phyloP scores from a whole-genome alignment of 495 filamentous ascomycete genomes.

The Penicillium maclennaniae region DNA sequence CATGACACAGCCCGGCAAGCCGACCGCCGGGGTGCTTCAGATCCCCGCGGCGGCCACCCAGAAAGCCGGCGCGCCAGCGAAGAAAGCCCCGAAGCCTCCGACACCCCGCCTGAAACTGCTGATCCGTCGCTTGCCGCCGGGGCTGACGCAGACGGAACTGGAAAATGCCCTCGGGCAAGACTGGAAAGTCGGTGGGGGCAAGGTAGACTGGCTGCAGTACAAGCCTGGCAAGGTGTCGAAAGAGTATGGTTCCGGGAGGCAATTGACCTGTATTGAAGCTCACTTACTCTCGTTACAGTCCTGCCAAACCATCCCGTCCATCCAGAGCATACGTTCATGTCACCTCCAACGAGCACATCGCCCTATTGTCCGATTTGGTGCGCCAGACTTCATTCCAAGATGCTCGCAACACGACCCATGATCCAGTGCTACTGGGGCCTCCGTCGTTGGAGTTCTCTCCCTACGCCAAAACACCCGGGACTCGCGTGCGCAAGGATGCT shows the following conservation, averaged over 20 bases:
- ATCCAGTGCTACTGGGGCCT: slow-evolving; percentile 64
- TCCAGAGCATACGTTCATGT: slow-evolving; percentile 77
- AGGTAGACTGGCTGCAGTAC: slow-evolving; percentile 78
- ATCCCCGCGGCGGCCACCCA: slow-evolving; percentile 54
- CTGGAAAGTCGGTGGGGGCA: slow-evolving; percentile 74
- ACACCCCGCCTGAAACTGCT: slow-evolving; percentile 74
- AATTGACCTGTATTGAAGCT: slow-evolving; percentile 11
- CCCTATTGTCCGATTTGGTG: slow-evolving; percentile 61
- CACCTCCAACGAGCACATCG: slow-evolving; percentile 54
- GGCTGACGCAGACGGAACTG: slow-evolving; percentile 78
- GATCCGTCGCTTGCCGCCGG: slow-evolving; percentile 81
- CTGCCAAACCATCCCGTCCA: slow-evolving; percentile 71
- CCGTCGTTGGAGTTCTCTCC: slow-evolving; percentile 77
- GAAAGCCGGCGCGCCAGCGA: slow-evolving; percentile 45
- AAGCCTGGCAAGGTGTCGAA: slow-evolving; percentile 80
- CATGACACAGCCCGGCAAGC: slow-evolving; percentile 43
- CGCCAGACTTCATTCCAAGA: slow-evolving; percentile 65
- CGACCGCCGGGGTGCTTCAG: slow-evolving; percentile 55
- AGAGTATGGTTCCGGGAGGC: slow-evolving; percentile 53
- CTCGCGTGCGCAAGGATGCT: slow-evolving; percentile 64
- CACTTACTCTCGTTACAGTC: slow-evolving; percentile 44
- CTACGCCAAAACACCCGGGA: slow-evolving; percentile 76
- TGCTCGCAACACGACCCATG: slow-evolving; percentile 64
- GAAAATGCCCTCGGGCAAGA: slow-evolving; percentile 69
- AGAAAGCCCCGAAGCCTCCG: slow-evolving; percentile 51